Percentiles rank a stretch among this genome's conserved stretches.
phyloP scores from a whole-genome alignment of 73 alveolate genomes.

The Diophrys sp. region DNA sequence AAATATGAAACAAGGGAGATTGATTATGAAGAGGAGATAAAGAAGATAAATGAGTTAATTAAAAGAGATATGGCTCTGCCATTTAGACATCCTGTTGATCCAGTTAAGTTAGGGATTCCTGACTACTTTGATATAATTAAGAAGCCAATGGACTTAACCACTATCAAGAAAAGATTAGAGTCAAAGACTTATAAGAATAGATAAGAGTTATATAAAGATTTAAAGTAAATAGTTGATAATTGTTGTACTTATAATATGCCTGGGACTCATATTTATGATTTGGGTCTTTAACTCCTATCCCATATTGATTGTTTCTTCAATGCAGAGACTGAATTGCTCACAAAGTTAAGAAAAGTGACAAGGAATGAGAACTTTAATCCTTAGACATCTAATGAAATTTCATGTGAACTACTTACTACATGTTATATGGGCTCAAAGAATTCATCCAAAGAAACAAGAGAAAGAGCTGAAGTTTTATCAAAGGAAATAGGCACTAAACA shows the following conservation, averaged over 20 bases:
- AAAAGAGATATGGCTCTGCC: too few species aligned
- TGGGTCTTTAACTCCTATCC: too few species aligned
- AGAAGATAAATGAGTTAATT: constrained; percentile 56
- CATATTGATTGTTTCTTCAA: neutral
- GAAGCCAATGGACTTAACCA: constrained; percentile 89
- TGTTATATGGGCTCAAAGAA: constrained; percentile 69
- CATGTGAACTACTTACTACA: constrained; percentile 55
- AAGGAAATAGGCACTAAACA: constrained; percentile 84
- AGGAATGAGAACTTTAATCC: constrained; percentile 64
- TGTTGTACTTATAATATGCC: too few species aligned
- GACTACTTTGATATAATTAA: constrained; percentile 74
- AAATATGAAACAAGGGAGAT: constrained; percentile 13
- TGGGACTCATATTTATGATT: too few species aligned
- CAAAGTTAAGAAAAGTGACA: constrained; percentile 53
- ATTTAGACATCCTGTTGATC: constrained; percentile 91
- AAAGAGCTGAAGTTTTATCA: constrained; percentile 71
- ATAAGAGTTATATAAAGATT: too few species aligned
- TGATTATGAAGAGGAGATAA: too few species aligned
- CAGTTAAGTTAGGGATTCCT: constrained; percentile 73
- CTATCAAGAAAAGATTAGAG: constrained; percentile 20
- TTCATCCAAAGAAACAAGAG: constrained; percentile 65
- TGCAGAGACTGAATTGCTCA: constrained; percentile 11
- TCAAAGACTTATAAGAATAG: too few species aligned
- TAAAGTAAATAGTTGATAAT: too few species aligned
- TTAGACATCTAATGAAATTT: constrained; percentile 63